These are phyloP conservation scores for Corynespora cassiicola DNA, from an alignment of 2,329 filamentous ascomycete genomes.

Conservation along the genomic window DNA sequence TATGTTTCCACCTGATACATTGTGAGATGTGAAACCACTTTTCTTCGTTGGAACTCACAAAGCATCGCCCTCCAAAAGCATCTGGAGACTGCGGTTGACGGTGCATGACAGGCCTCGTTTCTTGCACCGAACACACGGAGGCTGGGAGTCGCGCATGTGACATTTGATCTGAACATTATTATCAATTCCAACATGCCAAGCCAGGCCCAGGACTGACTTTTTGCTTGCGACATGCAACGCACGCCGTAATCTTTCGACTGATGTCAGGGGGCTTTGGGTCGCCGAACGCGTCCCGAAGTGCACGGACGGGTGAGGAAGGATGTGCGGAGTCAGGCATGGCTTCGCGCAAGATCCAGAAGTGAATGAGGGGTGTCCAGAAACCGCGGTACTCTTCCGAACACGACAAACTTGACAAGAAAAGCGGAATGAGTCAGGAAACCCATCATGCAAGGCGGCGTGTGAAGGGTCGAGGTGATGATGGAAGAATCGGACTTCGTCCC, in stretches of 20 bases:
- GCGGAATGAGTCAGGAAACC: too few relatives aligned
- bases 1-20: slow-evolving; percentile 47
- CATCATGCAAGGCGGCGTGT: too few relatives aligned
- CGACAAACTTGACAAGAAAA: too few relatives aligned
- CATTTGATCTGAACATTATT: slow-evolving; percentile 45
- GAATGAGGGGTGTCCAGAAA: too few relatives aligned
- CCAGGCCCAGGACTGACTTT: slow-evolving; percentile 23
- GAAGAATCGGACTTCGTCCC: too few relatives aligned
- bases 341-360: too few relatives aligned
- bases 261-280: slow-evolving; percentile 32
- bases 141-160: slow-evolving; percentile 46
- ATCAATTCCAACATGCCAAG: neutral
- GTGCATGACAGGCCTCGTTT: slow-evolving; percentile 49
- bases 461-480: too few relatives aligned
- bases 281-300: slow-evolving; percentile 9
- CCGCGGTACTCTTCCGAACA: too few relatives aligned
- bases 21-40: neutral
- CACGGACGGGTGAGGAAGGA: too few relatives aligned
- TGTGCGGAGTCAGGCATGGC: too few relatives aligned
- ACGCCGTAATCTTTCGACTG: slow-evolving; percentile 42
- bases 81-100: slow-evolving; percentile 51
- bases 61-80: slow-evolving; percentile 50
- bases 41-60: slow-evolving; percentile 20
- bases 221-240: slow-evolving; percentile 49
- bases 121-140: slow-evolving; percentile 50